These are phyloP conservation scores for Aspergillus sergii DNA, from an alignment of 2,329 filamentous ascomycete genomes.

Conservation along the genomic window DNA sequence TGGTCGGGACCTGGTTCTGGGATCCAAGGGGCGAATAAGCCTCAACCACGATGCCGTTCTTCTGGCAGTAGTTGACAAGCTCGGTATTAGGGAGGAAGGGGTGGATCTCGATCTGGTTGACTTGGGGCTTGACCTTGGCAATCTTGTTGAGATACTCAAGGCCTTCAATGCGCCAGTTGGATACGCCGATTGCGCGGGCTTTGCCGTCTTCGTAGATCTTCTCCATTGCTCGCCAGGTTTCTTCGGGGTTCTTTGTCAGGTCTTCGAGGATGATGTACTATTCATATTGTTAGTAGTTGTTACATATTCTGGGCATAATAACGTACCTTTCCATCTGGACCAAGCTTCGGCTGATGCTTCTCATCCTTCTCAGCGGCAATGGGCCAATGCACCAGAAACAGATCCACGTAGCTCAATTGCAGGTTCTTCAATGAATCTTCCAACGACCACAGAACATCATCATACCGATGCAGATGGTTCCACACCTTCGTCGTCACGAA, in stretches of 20 bases:
- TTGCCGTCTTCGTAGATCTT: slow-evolving; percentile 61
- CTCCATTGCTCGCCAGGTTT: slow-evolving; percentile 70
- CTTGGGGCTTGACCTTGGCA: slow-evolving; percentile 45
- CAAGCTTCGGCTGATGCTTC: slow-evolving; percentile 50
- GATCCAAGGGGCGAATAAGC: slow-evolving; percentile 57
- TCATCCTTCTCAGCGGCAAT: slow-evolving; percentile 53
- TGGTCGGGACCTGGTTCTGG: slow-evolving; percentile 69
- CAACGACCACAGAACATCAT: slow-evolving; percentile 57
- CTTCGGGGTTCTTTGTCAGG: slow-evolving; percentile 64
- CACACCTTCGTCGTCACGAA: slow-evolving; percentile 58
- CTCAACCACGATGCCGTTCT: slow-evolving; percentile 43
- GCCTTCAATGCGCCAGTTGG: slow-evolving; percentile 67
- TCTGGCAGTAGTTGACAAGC: slow-evolving; percentile 45
- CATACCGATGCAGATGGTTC: slow-evolving; percentile 54
- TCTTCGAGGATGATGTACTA: slow-evolving; percentile 65
- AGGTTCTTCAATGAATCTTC: slow-evolving; percentile 65
- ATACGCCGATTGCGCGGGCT: slow-evolving; percentile 73
- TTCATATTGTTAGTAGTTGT: not conserved
- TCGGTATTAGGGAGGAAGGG: slow-evolving; percentile 51
- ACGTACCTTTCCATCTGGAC: slow-evolving; percentile 52
- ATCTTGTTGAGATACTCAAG: slow-evolving; percentile 49
- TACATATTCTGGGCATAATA: too few species aligned
- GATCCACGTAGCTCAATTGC: slow-evolving; percentile 70
- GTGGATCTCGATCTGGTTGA: slow-evolving; percentile 51
- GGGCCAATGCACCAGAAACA: slow-evolving; percentile 63